Evolutionary conservation across 305 asterid genomes (phyloP), one percentile per base, ranked within the genome.

Genomic region (Withania somnifera): DNA sequence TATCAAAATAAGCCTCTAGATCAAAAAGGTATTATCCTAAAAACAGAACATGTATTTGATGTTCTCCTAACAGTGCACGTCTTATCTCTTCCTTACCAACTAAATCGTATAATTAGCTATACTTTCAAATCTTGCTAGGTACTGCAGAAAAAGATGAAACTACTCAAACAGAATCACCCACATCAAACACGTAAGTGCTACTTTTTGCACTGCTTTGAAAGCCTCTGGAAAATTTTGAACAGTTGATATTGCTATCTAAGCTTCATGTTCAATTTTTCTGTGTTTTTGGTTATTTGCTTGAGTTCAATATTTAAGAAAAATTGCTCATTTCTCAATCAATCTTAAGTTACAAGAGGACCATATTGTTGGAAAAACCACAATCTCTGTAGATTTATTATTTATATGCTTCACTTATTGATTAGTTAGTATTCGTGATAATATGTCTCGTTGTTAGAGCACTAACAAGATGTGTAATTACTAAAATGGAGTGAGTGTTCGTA

Each of bases 161-260:
- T 13, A 40, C 24, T 54, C 75, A 68, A 68, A 45, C 38, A 19
- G 51, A 69, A 68, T 54, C 73, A 24, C 63, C 64, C 61, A 15
- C 61, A 20, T 42, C 68, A 60, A 82, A 82, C 30, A 58, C 52
- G 84, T 82, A 82, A 52, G 80, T 45, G 56, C 17, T 32, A 32
- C 45, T 42, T 71, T 38, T 56, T 26, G 58, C 60, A 15, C 36
- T 38, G 45, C 78, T 69, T 69, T 53, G 69, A 30, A 38, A 36
- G 42, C 40, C 52, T 20, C 15, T 40, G 36, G 34, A 58, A 24
- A 30, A 24, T 1, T 38, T 15, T 67, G 30, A 8, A 17, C 3
- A 28, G 10, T 73, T 26, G 79, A 45, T 47, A 47, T 15, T 24
- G 3, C 15, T 47, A 42, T 69, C 57, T 69, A 26, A 14, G 79